These are phyloP conservation scores for Pleoardoris graminearum DNA, from an alignment of 2,329 filamentous ascomycete species.

Conservation along the genomic window DNA sequence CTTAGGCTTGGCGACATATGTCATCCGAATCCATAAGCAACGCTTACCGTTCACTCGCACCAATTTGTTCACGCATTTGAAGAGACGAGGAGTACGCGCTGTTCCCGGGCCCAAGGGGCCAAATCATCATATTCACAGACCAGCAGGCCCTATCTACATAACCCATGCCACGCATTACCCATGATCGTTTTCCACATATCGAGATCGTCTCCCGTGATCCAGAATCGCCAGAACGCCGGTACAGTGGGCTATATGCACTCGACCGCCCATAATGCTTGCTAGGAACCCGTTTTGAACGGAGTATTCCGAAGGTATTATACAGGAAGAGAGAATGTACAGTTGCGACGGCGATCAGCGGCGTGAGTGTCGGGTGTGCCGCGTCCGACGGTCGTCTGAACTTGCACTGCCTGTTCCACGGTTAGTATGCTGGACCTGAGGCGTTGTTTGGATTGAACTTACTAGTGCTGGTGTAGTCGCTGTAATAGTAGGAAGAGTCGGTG, in stretches of 20 bases:
- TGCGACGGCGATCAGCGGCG: slow-evolving; percentile 19
- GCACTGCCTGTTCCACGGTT: slow-evolving; percentile 45
- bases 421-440: slow-evolving; percentile 9
- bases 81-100: background rate
- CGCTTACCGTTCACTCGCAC: background rate
- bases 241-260: background rate
- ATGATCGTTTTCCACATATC: slow-evolving; percentile 11
- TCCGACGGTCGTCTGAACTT: slow-evolving; percentile 49
- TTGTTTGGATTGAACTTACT: slow-evolving; percentile 46
- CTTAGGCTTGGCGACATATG: slow-evolving; percentile 12
- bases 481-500: slow-evolving; percentile 46
- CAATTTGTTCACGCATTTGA: background rate
- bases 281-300: slow-evolving; percentile 13
- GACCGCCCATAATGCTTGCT: slow-evolving; percentile 17
- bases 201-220: slow-evolving; percentile 6
- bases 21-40: background rate
- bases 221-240: slow-evolving; percentile 11
- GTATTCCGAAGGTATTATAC: slow-evolving; percentile 18
- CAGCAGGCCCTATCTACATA: slow-evolving; percentile 21
- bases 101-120: background rate
- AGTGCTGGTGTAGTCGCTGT: slow-evolving; percentile 53
- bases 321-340: slow-evolving; percentile 12
- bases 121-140: slow-evolving; percentile 21
- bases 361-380: slow-evolving; percentile 45
- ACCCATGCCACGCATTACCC: slow-evolving; percentile 14